Percentiles rank a stretch among this genome's conserved stretches.
phyloP scores from a whole-genome alignment of 345 rosid species.

The Rhodomyrtus tomentosa region DNA sequence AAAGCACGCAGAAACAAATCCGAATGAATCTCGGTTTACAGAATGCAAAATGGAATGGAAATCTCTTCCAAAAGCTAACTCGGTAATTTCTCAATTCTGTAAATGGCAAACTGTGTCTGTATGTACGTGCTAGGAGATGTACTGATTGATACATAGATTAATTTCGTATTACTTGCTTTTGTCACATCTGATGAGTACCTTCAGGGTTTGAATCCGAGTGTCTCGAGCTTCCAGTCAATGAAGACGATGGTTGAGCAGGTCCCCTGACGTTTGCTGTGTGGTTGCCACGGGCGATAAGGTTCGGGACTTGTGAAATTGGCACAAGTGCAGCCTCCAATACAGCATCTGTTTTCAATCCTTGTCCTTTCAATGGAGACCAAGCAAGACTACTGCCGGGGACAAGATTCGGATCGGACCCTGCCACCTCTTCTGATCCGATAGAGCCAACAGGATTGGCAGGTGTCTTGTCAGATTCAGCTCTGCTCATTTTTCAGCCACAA shows the following conservation, averaged over 20 bases:
- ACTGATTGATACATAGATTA: background rate
- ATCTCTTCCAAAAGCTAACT: background rate
- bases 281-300: background rate
- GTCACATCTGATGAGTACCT: background rate
- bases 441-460: background rate
- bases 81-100: background rate
- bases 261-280: background rate
- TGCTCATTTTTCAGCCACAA: background rate
- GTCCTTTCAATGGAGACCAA: background rate
- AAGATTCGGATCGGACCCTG: background rate
- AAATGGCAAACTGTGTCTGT: background rate
- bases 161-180: background rate
- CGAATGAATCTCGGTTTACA: too few relatives aligned
- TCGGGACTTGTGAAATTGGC: background rate
- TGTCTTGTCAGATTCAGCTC: background rate
- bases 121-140: background rate
- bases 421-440: background rate
- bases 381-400: background rate
- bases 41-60: background rate
- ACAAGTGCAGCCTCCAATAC: background rate
- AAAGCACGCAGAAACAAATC: too few relatives aligned
- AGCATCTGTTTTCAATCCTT: background rate
- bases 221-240: background rate
- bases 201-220: background rate
- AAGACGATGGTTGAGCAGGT: background rate